Percentiles rank a stretch among this genome's conserved stretches.
Conservation (phyloP, 2,329 filamentous ascomycete genomes). For the Microcyclosporella mali region DNA sequence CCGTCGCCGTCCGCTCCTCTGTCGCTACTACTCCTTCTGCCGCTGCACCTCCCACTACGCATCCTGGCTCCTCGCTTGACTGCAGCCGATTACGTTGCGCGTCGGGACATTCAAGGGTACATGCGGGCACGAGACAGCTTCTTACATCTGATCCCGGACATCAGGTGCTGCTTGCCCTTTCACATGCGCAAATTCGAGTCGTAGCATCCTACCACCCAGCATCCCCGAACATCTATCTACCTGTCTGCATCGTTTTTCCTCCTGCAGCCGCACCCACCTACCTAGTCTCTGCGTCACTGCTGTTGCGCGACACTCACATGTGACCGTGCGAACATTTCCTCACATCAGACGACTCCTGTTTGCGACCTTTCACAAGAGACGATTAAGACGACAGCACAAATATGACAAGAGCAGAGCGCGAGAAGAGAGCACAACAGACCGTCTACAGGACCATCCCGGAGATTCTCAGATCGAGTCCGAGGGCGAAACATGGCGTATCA, state of each 20-base stretch:
- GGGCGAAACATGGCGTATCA: slow-evolving; percentile 51
- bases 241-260: not conserved
- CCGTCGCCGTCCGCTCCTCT: no score
- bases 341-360: no score
- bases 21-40: no score
- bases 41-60: no score
- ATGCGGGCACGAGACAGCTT: slow-evolving; percentile 1
- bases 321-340: no score
- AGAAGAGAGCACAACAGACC: slow-evolving; percentile 43
- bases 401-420: slow-evolving; percentile 22
- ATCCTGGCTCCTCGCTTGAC: no score
- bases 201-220: not conserved
- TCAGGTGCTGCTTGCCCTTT: not conserved
- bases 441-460: slow-evolving; percentile 56
- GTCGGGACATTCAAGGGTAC: not conserved
- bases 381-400: slow-evolving; percentile 4
- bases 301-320: no score
- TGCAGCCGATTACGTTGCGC: no score
- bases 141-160: not conserved
- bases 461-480: slow-evolving; percentile 47
- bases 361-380: not conserved
- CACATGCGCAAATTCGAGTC: not conserved
- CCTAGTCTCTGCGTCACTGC: not conserved
- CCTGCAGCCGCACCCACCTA: not conserved
- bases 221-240: no score